Base-by-base conservation (phyloP, 2,329 filamentous ascomycete genomes). In the Orbilia ellipsospora region DNA sequence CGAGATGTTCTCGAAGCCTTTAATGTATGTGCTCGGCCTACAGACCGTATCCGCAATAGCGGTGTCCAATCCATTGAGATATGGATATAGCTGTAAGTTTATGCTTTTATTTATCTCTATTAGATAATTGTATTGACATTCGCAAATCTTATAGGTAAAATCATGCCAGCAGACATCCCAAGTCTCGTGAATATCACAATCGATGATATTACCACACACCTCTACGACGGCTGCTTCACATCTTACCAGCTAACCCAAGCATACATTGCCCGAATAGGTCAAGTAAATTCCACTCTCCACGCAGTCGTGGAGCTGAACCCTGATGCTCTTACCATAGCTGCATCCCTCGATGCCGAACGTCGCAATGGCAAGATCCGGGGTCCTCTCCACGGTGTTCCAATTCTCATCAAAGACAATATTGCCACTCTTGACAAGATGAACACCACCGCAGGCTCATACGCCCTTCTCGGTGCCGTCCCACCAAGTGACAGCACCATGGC, bases 391-490 rank as follows among this genome's bases (percentile, higher is more conserved):
- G 89, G 89, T 6, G 84, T 91, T 3, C 89, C 89, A 0, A 86
- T 91, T 23, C 81, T 90, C 3, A 84, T 91, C 81, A 91, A 91
- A 80, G 87, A 90, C 81, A 90, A 89, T 79, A 90, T 91, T 57
- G 88, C 86, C 16, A 90, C 89, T 0, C 80, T 82, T 1, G 89
- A 90, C 79, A 80, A 83, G 73, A 89, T 90, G 88, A 85, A 88
- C 79, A 90, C 87, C 77, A 88, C 87, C 1, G 84, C 89, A 2
- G 90, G 90, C 1, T 91, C 89, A 0, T 90, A 85, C 76, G 86
- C 88, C 1, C 83, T 92, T 0, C 79, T 89, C 0, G 88, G 88
- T 0, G 86, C 89, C 6, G 86, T 84, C 77, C 84, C 88, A 0
- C 84, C 85, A 7, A 80, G 82, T 26, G 90, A 91, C 78, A 85